A percentile compares a stretch with the other conserved stretches of the same genome.
Conservation (phyloP, 805 yeast genomes). For the Hanseniaspora meyeri region DNA sequence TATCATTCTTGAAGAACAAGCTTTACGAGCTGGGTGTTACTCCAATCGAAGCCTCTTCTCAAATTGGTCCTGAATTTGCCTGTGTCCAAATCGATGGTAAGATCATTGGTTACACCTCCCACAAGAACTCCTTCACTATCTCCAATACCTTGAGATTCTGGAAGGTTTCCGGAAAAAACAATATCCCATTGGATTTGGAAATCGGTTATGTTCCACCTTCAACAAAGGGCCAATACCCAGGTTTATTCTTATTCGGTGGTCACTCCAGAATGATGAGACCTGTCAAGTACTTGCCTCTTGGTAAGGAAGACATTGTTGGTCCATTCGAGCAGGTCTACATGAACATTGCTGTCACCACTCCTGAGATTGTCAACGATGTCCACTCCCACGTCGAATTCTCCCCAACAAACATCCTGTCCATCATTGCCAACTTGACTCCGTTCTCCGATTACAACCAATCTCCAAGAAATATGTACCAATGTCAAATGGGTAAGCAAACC, state of each 20-base stretch:
- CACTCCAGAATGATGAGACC: conserved; percentile 94
- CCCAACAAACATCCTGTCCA: conserved; percentile 88
- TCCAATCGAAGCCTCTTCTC: conserved; percentile 56
- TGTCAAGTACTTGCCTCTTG: conserved; percentile 77
- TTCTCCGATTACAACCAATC: conserved; percentile 97
- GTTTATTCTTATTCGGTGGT: conserved; percentile 82
- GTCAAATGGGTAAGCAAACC: conserved; percentile 99
- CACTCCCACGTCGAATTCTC: conserved; percentile 91
- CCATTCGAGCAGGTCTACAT: conserved; percentile 97
- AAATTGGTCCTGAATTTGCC: conserved; percentile 78
- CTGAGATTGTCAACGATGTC: conserved; percentile 65
- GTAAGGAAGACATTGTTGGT: conserved; percentile 76
- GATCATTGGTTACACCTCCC: conserved; percentile 88
- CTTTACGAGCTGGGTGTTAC: conserved; percentile 67
- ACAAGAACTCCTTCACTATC: conserved; percentile 69
- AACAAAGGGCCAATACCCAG: conserved; percentile 92
- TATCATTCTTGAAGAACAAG: conserved; percentile 52
- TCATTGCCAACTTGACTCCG: conserved; percentile 93
- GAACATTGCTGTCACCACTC: conserved; percentile 90
- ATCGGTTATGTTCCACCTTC: conserved; percentile 96
- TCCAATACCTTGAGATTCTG: conserved; percentile 85
- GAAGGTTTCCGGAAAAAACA: conserved; percentile 63
- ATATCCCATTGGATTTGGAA: conserved; percentile 78
- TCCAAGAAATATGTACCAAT: conserved; percentile 98
- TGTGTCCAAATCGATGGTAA: conserved; percentile 91